phyloP scores from a whole-genome alignment of 2,329 filamentous ascomycete species.

The Colletotrichum sp. region DNA sequence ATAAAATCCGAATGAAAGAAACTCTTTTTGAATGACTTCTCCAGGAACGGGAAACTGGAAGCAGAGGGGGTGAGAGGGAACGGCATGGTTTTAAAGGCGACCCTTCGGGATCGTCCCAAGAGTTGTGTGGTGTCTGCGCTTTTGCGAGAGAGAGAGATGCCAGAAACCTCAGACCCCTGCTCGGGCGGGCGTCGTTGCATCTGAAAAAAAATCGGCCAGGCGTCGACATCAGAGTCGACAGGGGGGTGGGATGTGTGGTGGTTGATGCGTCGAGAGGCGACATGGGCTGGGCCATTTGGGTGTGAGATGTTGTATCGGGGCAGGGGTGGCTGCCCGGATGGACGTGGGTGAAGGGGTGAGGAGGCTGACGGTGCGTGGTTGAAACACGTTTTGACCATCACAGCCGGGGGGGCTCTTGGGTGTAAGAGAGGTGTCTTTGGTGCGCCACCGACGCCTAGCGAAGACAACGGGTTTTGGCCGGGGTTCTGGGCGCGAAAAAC shows the following conservation, averaged over 20 bases:
- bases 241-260: slow-evolving; percentile 5
- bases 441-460: background rate
- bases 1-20: background rate
- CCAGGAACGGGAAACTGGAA: slow-evolving; percentile 27
- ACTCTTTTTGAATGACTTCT: background rate
- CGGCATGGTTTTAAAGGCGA: slow-evolving; percentile 48
- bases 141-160: background rate
- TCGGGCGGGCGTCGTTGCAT: slow-evolving; percentile 24
- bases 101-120: slow-evolving; percentile 40
- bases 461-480: background rate
- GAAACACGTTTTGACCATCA: slow-evolving; percentile 34
- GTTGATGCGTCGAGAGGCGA: background rate
- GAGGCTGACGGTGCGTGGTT: slow-evolving; percentile 26
- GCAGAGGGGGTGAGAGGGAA: slow-evolving; percentile 27
- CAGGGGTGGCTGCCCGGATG: background rate
- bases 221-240: background rate
- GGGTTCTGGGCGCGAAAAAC: background rate
- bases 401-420: slow-evolving; percentile 3
- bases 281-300: background rate
- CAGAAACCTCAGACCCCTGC: slow-evolving; percentile 29
- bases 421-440: background rate
- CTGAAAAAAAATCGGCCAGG: background rate
- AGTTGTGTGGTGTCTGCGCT: background rate
- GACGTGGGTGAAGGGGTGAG: slow-evolving; percentile 5
- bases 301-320: background rate